phyloP scores from a whole-genome alignment of 805 yeast species.

The Candida peoriensis region DNA sequence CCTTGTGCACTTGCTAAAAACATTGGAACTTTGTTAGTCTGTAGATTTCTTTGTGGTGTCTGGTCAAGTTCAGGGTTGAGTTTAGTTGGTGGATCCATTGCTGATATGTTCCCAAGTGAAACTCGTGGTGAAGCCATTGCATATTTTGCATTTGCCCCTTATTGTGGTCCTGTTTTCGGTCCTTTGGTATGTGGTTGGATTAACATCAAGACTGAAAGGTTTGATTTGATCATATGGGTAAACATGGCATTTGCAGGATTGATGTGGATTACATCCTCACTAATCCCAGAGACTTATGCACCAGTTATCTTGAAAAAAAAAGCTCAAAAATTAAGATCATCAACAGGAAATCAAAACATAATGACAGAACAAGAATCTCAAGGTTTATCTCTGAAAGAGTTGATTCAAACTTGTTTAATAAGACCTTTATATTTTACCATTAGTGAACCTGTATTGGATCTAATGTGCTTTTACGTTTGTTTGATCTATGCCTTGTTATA shows the following conservation, averaged over 20 bases:
- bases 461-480: slow-evolving; percentile 82
- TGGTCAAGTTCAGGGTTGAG: slow-evolving; percentile 79
- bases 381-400: slow-evolving; percentile 62
- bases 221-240: slow-evolving; percentile 80
- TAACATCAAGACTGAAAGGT: slow-evolving; percentile 60
- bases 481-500: slow-evolving; percentile 85
- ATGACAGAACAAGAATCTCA: slow-evolving; percentile 92
- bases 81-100: slow-evolving; percentile 86
- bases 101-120: slow-evolving; percentile 79
- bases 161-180: slow-evolving; percentile 89
- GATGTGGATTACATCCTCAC: slow-evolving; percentile 60
- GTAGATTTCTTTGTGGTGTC: slow-evolving; percentile 85
- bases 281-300: slow-evolving; percentile 88
- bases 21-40: slow-evolving; percentile 73
- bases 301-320: slow-evolving; percentile 69
- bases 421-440: slow-evolving; percentile 76
- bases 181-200: slow-evolving; percentile 87
- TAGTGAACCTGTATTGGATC: slow-evolving; percentile 81
- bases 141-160: slow-evolving; percentile 86
- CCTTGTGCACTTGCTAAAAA: slow-evolving; percentile 85
- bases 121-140: slow-evolving; percentile 89
- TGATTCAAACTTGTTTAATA: slow-evolving; percentile 64
- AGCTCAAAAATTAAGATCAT: slow-evolving; percentile 64
- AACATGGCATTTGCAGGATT: slow-evolving; percentile 89
- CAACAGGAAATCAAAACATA: slow-evolving; percentile 76